Conservation (phyloP, 768 basidiomycete genomes). For the Tricholoma matsutake region DNA sequence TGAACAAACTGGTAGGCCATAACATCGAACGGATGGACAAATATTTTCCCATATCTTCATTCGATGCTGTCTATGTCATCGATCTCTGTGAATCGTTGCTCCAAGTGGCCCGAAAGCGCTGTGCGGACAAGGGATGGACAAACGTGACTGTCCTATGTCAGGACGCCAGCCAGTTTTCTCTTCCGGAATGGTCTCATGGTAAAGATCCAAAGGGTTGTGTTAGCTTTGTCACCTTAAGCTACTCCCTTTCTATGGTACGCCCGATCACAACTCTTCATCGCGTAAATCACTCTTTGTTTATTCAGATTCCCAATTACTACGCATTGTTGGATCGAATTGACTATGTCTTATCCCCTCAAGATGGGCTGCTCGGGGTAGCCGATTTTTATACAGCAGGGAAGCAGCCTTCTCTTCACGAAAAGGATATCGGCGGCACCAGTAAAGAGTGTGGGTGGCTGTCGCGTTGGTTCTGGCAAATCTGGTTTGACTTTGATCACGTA, state of each 20-base stretch:
- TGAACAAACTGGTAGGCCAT: conserved; percentile 22
- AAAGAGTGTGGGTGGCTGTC: conserved; percentile 62
- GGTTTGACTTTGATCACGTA: conserved; percentile 56
- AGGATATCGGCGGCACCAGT: conserved; percentile 59
- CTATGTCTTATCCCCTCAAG: conserved; percentile 54
- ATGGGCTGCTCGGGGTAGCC: conserved; percentile 61
- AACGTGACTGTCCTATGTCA: conserved; percentile 72
- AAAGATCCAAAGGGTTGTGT: conserved; percentile 53
- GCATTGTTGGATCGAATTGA: conserved; percentile 66
- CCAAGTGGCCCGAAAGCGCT: conserved; percentile 66
- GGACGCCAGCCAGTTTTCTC: conserved; percentile 63
- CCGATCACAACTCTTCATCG: conserved; percentile 3
- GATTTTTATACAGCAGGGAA: conserved; percentile 71
- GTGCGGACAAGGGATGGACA: conserved; percentile 64
- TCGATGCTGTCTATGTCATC: conserved; percentile 68
- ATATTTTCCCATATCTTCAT: conserved; percentile 51
- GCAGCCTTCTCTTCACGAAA: conserved; percentile 52
- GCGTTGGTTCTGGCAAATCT: conserved; percentile 80
- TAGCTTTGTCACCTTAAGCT: conserved; percentile 52
- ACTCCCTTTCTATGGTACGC: conserved; percentile 55
- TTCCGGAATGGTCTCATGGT: conserved; percentile 55
- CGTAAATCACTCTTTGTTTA: neutral
- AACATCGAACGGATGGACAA: conserved; percentile 75
- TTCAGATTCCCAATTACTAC: conserved; percentile 60
- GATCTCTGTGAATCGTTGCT: conserved; percentile 73